Conservation (phyloP, 106 monocot species). For the Apostasia ramifera region DNA sequence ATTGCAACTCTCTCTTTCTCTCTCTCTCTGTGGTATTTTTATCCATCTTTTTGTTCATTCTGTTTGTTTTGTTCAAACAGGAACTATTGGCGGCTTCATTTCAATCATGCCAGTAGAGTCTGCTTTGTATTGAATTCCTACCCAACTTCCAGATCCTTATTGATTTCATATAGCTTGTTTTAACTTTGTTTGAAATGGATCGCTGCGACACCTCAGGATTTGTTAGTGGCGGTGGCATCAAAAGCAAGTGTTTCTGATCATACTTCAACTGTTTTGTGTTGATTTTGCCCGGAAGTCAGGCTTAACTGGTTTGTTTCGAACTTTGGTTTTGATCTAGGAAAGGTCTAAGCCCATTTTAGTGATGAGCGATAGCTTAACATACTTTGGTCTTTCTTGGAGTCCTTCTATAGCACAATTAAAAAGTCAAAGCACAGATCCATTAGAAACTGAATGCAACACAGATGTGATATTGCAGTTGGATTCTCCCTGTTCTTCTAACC, state of each 20-base stretch:
- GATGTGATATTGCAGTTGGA: slow-evolving; percentile 25
- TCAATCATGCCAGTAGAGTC: neutral
- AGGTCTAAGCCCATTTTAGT: slow-evolving; percentile 2
- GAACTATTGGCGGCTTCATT: neutral
- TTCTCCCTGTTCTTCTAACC: slow-evolving; percentile 11
- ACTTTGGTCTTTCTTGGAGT: slow-evolving; percentile 1
- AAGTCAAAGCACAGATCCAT: slow-evolving; percentile 1
- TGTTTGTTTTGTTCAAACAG: slow-evolving; percentile 4
- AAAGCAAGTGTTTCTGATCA: neutral
- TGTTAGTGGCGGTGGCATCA: slow-evolving; percentile 47
- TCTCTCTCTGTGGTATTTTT: too few species aligned
- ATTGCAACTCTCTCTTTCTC: too few species aligned
- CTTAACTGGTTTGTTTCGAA: slow-evolving; percentile 10
- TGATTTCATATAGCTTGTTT: slow-evolving; percentile 1
- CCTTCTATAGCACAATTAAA: slow-evolving; percentile 10
- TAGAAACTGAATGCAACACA: slow-evolving; percentile 14
- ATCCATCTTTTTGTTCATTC: too few species aligned
- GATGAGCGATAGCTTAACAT: slow-evolving; percentile 18
- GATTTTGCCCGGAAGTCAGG: slow-evolving; percentile 25
- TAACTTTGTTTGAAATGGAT: slow-evolving; percentile 30
- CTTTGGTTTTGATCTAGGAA: slow-evolving; percentile 8
- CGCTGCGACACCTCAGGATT: slow-evolving; percentile 51
- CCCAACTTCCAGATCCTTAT: neutral
- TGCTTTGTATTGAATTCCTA: neutral
- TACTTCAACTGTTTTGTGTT: slow-evolving; percentile 1